A percentile compares a stretch with the other conserved stretches of the same genome.
Evolutionary conservation across 108 stramenopile genomes (phyloP).

Genomic region (Fragilaria crotonensis): DNA sequence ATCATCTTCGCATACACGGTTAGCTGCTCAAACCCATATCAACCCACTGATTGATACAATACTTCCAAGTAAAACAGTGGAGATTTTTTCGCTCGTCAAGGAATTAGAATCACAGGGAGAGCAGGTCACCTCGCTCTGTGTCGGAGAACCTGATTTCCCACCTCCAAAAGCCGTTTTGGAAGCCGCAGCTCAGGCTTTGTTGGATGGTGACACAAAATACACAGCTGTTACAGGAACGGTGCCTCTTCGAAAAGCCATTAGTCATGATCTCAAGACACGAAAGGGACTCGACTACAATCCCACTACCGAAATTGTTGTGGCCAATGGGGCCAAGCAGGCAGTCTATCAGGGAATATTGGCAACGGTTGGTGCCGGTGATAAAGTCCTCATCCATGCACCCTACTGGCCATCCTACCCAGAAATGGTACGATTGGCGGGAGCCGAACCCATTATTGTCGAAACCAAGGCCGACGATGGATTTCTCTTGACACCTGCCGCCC

Average conservation of each 20-base stretch:
- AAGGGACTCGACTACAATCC: slow-evolving; percentile 81
- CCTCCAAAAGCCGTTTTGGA: slow-evolving; percentile 86
- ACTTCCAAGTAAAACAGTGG: slow-evolving; percentile 73
- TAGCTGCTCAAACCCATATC: slow-evolving; percentile 5
- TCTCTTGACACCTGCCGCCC: slow-evolving; percentile 60
- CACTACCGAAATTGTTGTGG: slow-evolving; percentile 83
- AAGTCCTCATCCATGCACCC: slow-evolving; percentile 90
- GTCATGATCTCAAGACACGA: slow-evolving; percentile 68
- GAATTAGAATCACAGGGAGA: slow-evolving; percentile 77
- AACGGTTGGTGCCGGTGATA: slow-evolving; percentile 79
- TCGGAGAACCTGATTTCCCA: slow-evolving; percentile 95
- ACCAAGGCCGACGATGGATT: slow-evolving; percentile 78
- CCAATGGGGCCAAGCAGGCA: slow-evolving; percentile 95
- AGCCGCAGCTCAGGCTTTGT: slow-evolving; percentile 59
- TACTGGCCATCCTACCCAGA: slow-evolving; percentile 97
- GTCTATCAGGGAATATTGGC: slow-evolving; percentile 90
- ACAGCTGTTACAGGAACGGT: slow-evolving; percentile 90
- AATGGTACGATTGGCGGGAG: slow-evolving; percentile 87
- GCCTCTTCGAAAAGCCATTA: slow-evolving; percentile 81
- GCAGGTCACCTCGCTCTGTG: slow-evolving; percentile 86
- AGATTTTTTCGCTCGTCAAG: slow-evolving; percentile 77
- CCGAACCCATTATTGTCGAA: slow-evolving; percentile 79
- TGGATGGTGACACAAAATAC: slow-evolving; percentile 78
- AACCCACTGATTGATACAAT: slow-evolving; percentile 66
- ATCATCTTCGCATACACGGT: too few relatives aligned